phyloP scores from a whole-genome alignment of 2,329 filamentous ascomycete genomes.

The Chalaropsis ovoidea region DNA sequence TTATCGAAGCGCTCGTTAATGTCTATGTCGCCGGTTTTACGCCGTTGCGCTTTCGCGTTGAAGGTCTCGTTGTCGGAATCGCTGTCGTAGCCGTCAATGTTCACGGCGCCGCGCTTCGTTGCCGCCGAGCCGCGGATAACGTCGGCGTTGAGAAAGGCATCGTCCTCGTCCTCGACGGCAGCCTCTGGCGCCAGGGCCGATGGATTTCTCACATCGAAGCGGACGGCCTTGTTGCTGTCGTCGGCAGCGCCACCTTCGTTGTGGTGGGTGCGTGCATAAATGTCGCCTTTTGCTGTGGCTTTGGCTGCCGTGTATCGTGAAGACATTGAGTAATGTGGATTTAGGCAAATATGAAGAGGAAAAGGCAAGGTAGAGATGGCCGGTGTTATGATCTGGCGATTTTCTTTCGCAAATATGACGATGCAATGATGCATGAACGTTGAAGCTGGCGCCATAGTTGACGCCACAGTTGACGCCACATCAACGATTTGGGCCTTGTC shows the following conservation, averaged over 20 bases:
- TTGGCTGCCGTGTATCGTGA: conserved; percentile 56
- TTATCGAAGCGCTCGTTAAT: conserved; percentile 40
- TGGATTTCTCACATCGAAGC: conserved; percentile 90
- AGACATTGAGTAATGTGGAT: conserved; percentile 37
- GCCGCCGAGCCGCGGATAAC: conserved; percentile 72
- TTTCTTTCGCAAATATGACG: neutral
- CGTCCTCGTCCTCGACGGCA: conserved; percentile 48
- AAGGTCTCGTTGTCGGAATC: conserved; percentile 90
- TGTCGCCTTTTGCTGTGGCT: conserved; percentile 73
- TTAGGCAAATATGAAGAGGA: no score
- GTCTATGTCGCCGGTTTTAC: conserved; percentile 33
- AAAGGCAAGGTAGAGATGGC: no score
- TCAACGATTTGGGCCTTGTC: no score
- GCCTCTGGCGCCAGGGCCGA: conserved; percentile 80
- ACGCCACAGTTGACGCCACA: neutral
- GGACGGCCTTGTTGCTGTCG: conserved; percentile 52
- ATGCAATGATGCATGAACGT: neutral
- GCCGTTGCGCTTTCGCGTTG: conserved; percentile 58
- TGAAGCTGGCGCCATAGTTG: neutral
- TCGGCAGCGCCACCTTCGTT: conserved; percentile 41
- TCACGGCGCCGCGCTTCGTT: conserved; percentile 86
- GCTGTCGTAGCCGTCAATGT: conserved; percentile 92
- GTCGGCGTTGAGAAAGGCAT: conserved; percentile 75
- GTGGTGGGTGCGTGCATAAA: conserved; percentile 66
- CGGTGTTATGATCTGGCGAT: neutral